A percentile compares a stretch with the other conserved stretches of the same genome.
phyloP scores from a whole-genome alignment of 164 flowering plant genomes.

The Stephania cephalantha region DNA sequence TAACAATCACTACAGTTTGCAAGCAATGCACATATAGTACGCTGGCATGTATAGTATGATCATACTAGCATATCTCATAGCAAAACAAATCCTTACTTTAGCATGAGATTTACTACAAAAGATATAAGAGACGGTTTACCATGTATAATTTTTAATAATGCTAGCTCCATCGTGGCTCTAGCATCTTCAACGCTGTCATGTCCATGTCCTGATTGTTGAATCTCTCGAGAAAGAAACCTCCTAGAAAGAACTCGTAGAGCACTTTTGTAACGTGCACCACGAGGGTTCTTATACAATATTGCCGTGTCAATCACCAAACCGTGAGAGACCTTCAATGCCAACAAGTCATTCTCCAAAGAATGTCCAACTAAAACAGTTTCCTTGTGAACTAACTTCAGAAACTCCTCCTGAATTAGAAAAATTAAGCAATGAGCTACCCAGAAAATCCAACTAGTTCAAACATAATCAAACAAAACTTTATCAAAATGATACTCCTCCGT shows the following conservation, averaged over 20 bases:
- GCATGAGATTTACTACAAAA: not conserved
- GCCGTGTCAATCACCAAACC: slow-evolving; percentile 86
- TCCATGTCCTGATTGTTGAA: slow-evolving; percentile 76
- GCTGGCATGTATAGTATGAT: not conserved
- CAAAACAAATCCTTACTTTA: not conserved
- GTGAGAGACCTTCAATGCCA: slow-evolving; percentile 79
- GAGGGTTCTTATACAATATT: slow-evolving; percentile 70
- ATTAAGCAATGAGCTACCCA: slow-evolving; percentile 14
- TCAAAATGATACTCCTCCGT: not conserved
- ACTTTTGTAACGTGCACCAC: slow-evolving; percentile 65
- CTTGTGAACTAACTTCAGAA: slow-evolving; percentile 71
- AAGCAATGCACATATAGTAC: too few relatives aligned
- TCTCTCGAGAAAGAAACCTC: slow-evolving; percentile 71
- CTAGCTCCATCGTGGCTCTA: slow-evolving; percentile 86
- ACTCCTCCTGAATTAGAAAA: slow-evolving; percentile 57
- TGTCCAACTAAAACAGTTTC: slow-evolving; percentile 95
- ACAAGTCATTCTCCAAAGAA: slow-evolving; percentile 92
- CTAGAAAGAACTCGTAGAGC: slow-evolving; percentile 76
- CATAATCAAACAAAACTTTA: not conserved
- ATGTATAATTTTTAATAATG: slow-evolving; percentile 67
- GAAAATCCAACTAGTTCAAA: not conserved
- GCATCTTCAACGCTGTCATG: slow-evolving; percentile 99
- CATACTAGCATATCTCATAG: not conserved
- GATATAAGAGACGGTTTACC: slow-evolving; percentile 39
- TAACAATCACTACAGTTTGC: too few relatives aligned